phyloP scores from a whole-genome alignment of 495 filamentous ascomycete genomes.

The Pseudoneurospora amorphoporcata region DNA sequence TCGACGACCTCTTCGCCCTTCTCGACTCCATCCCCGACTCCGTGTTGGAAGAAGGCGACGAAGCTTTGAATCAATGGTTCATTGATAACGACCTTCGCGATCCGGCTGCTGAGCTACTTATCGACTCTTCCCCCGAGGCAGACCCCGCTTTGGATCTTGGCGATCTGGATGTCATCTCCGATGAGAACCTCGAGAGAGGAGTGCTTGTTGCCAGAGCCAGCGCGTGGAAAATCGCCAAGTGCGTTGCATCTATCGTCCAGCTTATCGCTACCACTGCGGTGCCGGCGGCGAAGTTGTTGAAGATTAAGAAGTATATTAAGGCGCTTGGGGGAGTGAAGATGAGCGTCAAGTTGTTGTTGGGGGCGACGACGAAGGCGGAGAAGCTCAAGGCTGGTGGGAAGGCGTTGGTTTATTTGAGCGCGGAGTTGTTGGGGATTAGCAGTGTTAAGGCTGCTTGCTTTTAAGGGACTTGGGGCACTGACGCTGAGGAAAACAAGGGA shows the following conservation, averaged over 20 bases:
- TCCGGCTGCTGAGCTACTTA: background rate
- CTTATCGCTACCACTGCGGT: slow-evolving; percentile 8
- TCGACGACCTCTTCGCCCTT: slow-evolving; percentile 4
- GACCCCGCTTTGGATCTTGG: background rate
- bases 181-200: background rate
- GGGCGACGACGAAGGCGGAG: slow-evolving; percentile 8
- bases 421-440: slow-evolving; percentile 9
- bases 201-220: background rate
- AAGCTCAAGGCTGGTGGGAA: slow-evolving; percentile 11
- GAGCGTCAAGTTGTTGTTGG: slow-evolving; percentile 12
- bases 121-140: too few relatives aligned
- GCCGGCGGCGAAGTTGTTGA: slow-evolving; percentile 13
- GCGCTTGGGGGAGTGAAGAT: slow-evolving; percentile 11
- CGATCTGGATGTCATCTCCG: background rate
- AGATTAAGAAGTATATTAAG: slow-evolving; percentile 18
- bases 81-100: slow-evolving; percentile 5
- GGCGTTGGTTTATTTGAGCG: slow-evolving; percentile 3
- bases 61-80: slow-evolving; percentile 10
- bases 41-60: slow-evolving; percentile 10
- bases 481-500: too few relatives aligned
- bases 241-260: slow-evolving; percentile 8
- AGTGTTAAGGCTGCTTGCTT: slow-evolving; percentile 12
- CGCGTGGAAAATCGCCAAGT: slow-evolving; percentile 9
- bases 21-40: slow-evolving; percentile 12
- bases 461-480: too few relatives aligned